These are phyloP conservation scores for Lecanicillium sp. DNA, from an alignment of 2,329 filamentous ascomycete species.

Conservation along the genomic window DNA sequence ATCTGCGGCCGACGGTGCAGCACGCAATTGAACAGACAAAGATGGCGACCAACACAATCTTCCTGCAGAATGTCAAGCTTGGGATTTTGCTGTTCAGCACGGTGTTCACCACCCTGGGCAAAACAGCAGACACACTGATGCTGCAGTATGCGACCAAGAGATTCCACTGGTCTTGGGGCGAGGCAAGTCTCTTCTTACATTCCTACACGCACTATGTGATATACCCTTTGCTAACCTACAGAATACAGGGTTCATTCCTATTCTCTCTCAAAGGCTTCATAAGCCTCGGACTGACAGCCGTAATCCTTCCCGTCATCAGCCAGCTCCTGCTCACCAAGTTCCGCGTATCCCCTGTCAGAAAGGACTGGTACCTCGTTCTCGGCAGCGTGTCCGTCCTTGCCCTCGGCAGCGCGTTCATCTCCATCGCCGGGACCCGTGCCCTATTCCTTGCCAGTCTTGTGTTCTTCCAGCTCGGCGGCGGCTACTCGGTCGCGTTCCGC, in stretches of 20 bases:
- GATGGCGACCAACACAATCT: background rate
- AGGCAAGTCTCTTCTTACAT: conserved; percentile 2
- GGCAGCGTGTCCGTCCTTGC: background rate
- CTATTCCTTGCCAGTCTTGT: conserved; percentile 4
- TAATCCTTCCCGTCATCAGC: conserved; percentile 1
- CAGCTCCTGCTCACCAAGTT: background rate
- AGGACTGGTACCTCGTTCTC: conserved; percentile 6
- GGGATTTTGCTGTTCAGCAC: conserved; percentile 8
- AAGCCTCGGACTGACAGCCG: background rate
- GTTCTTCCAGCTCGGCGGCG: conserved; percentile 2
- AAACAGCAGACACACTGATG: background rate
- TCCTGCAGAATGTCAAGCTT: background rate
- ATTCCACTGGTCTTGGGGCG: conserved; percentile 12
- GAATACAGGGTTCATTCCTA: conserved; percentile 2
- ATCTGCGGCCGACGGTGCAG: background rate
- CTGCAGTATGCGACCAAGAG: conserved; percentile 12
- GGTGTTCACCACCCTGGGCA: background rate
- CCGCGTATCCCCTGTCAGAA: background rate
- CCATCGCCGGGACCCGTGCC: background rate
- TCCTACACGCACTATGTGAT: no score
- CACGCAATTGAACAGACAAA: background rate
- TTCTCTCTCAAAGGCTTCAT: background rate
- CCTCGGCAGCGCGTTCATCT: background rate
- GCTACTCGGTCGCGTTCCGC: conserved; percentile 4
- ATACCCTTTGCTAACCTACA: no score